Percentiles rank a stretch among this genome's conserved stretches.
phyloP scores from a whole-genome alignment of 352 stramenopile species.

The Phytophthora citricola region DNA sequence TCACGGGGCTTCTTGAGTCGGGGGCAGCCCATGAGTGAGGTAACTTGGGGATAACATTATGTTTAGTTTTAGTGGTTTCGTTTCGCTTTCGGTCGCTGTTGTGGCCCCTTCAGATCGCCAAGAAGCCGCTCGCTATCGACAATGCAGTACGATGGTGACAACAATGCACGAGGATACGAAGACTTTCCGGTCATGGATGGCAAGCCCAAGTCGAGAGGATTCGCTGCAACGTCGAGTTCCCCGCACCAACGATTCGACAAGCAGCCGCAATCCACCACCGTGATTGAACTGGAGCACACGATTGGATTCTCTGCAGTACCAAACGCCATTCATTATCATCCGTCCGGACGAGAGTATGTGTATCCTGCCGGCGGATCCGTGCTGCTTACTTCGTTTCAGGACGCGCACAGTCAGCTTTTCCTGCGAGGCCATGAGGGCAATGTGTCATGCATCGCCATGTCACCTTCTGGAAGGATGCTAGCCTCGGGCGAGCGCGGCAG shows the following conservation, averaged over 20 bases:
- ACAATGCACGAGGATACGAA: constrained; percentile 29
- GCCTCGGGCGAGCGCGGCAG: constrained; percentile 86
- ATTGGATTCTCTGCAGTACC: constrained; percentile 89
- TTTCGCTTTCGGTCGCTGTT: constrained; percentile 15
- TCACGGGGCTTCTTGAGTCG: constrained; percentile 38
- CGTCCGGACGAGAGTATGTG: constrained; percentile 80
- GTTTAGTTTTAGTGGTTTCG: constrained; percentile 29
- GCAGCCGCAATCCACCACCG: constrained; percentile 10
- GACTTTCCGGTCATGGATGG: constrained; percentile 12
- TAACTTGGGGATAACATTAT: constrained; percentile 13
- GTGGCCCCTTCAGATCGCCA: constrained; percentile 3
- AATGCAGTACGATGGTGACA: constrained; percentile 44
- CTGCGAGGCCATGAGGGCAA: constrained; percentile 84
- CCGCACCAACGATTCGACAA: constrained; percentile 12
- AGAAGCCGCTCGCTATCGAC: background rate
- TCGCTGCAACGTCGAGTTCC: constrained; percentile 5
- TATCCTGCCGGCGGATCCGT: constrained; percentile 90
- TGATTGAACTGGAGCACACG: constrained; percentile 93
- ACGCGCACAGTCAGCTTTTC: constrained; percentile 86
- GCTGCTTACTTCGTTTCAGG: constrained; percentile 76
- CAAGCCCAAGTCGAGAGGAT: constrained; percentile 17
- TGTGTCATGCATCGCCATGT: constrained; percentile 87
- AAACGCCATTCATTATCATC: constrained; percentile 90
- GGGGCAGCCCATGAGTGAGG: constrained; percentile 4
- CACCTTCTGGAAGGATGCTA: constrained; percentile 73